Conservation (phyloP, 352 stramenopile genomes). For the Globisporangium middletonii region DNA sequence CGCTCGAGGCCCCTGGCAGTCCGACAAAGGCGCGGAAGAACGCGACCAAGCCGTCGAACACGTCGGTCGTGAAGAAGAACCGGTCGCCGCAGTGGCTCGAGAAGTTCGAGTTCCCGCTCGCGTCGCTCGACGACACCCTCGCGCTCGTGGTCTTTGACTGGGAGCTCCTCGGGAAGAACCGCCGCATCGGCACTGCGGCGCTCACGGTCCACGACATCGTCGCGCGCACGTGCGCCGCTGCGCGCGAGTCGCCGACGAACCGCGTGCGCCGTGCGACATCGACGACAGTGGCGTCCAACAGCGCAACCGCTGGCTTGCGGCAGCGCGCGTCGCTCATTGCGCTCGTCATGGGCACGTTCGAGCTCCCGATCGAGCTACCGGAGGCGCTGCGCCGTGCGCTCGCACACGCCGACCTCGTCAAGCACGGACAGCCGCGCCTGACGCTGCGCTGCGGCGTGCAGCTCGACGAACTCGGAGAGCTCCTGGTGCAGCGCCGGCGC, state of each 20-base stretch:
- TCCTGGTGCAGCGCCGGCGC: constrained; percentile 36
- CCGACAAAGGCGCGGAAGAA: not conserved
- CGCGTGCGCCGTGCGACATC: constrained; percentile 1
- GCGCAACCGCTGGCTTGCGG: not conserved
- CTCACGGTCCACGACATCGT: constrained; percentile 46
- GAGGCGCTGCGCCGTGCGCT: constrained; percentile 36
- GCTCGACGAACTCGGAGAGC: constrained; percentile 32
- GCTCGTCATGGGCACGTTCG: constrained; percentile 51
- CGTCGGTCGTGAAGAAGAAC: constrained; percentile 54
- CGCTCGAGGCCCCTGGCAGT: constrained; percentile 11
- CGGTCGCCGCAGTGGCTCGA: constrained; percentile 57
- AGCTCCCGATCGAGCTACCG: constrained; percentile 58
- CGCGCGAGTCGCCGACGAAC: constrained; percentile 2
- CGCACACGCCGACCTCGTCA: constrained; percentile 26
- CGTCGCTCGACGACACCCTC: constrained; percentile 41
- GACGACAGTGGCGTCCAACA: not conserved
- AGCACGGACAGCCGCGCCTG: constrained; percentile 46
- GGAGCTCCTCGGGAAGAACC: constrained; percentile 40
- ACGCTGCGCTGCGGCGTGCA: constrained; percentile 47
- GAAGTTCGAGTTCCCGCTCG: constrained; percentile 46
- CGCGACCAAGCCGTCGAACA: constrained; percentile 24
- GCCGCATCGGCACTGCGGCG: constrained; percentile 36
- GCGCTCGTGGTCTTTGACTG: constrained; percentile 50
- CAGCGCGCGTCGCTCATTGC: constrained; percentile 1
- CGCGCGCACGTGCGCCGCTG: constrained; percentile 19